Evolutionary conservation across 768 basidiomycete genomes (phyloP).

Genomic region (Pulveroboletus sp.): DNA sequence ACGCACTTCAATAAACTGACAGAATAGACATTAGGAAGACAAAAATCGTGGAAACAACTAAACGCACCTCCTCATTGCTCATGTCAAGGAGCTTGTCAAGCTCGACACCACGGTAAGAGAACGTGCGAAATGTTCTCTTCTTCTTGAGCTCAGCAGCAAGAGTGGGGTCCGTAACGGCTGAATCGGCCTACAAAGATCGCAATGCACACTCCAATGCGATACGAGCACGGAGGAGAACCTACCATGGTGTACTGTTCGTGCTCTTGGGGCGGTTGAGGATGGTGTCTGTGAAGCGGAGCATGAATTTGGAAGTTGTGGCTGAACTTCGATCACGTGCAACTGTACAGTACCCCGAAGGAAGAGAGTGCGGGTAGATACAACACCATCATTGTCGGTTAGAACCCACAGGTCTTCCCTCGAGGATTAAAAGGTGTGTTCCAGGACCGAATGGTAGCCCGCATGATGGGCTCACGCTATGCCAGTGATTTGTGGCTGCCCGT

Average conservation of each 20-base stretch:
- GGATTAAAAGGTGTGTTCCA: constrained; percentile 72
- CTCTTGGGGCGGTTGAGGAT: constrained; percentile 27
- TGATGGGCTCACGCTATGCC: constrained; percentile 15
- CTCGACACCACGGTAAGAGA: constrained; percentile 97
- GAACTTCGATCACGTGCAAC: constrained; percentile 44
- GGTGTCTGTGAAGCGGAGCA: constrained; percentile 18
- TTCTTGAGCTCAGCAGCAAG: constrained; percentile 97
- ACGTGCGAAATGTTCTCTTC: constrained; percentile 98
- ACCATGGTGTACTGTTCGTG: constrained; percentile 33
- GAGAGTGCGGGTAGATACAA: constrained; percentile 4
- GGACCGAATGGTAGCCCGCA: neutral
- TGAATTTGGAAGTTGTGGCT: constrained; percentile 41
- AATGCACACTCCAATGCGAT: neutral
- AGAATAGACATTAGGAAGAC: constrained; percentile 2
- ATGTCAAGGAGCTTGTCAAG: constrained; percentile 97
- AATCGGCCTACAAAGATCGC: constrained; percentile 57
- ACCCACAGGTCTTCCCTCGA: constrained; percentile 88
- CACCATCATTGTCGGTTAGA: constrained; percentile 65
- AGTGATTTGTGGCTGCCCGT: constrained; percentile 98
- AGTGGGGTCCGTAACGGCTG: constrained; percentile 81
- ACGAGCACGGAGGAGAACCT: neutral
- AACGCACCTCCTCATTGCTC: constrained; percentile 86
- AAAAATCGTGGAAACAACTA: neutral
- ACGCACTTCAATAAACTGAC: constrained; percentile 75
- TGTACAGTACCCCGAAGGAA: constrained; percentile 48